Base-by-base conservation (phyloP, 2,329 filamentous ascomycete genomes). In the Exophiala viscosa region DNA sequence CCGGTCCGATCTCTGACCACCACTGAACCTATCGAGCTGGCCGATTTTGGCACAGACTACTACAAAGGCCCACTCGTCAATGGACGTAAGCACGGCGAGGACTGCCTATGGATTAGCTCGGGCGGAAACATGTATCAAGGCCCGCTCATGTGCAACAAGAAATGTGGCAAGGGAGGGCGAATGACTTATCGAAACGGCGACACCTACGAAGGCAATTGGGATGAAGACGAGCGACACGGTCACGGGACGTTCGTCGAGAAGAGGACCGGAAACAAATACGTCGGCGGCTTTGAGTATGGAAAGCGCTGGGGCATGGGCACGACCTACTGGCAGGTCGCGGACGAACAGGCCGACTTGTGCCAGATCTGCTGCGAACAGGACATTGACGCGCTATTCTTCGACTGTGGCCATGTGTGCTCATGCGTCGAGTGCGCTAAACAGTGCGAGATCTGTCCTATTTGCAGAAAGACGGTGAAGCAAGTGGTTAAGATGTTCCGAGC, bases 361-460 rank as follows among this genome's bases (percentile, higher is more conserved):
- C 74, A 79, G 51, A 84, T 85, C 52, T 85, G 82, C 70, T 85
- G 79, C 66, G 76, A 78, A n/a, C 75, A 77, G 40, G 76, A 77
- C 38, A 78, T 81, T 48, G 78, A 82, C 55, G 78, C 80, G 3
- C 73, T 81, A 5, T 84, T 85, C 64, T 81, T 80, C 59, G 79
- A 82, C 57, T 85, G 82, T 58, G 82, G 82, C 0, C 82, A 85
- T 62, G 79, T 85, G 14, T 77, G 82, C 41, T 78, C 81, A 3
- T 85, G 82, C 58, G 68, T 80, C 52, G 69, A 69, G n/a, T 85
- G 82, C 62, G 82, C 82, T 10, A 73, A 73, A 45, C 74, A 79
- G 62, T 76, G 85, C 28, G 79, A 82, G 50, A 71, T 70, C 45
- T 85, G 82, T 59, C 82, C 82, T 1, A 79, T 85, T 18, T 85